phyloP scores from a whole-genome alignment of 169 alveolate species.

The Neospora caninum region DNA sequence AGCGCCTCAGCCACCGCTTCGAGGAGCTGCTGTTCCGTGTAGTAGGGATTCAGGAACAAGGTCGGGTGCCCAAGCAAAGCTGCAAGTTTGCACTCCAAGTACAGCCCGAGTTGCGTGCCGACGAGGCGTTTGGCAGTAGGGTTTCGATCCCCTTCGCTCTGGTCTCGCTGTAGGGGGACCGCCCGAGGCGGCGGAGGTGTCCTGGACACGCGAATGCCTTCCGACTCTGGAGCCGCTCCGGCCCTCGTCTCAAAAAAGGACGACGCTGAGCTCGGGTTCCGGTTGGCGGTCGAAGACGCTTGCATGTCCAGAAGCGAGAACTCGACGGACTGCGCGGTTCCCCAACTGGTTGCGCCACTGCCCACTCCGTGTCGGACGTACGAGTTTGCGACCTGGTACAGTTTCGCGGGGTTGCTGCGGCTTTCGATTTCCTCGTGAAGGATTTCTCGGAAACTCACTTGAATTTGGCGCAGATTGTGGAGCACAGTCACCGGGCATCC shows the following conservation, averaged over 20 bases:
- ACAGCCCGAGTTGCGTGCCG: background rate
- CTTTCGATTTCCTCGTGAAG: background rate
- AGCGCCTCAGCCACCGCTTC: slow-evolving; percentile 21
- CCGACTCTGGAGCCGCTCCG: background rate
- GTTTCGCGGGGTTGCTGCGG: background rate
- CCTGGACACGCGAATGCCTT: background rate
- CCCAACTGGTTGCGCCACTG: background rate
- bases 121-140: slow-evolving; percentile 25
- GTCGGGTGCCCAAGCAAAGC: slow-evolving; percentile 49
- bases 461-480: background rate
- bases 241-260: background rate
- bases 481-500: background rate
- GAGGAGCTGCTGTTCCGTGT: background rate
- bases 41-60: background rate
- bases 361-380: background rate
- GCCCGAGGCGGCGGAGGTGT: background rate
- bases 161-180: background rate
- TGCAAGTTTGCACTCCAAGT: slow-evolving; percentile 27
- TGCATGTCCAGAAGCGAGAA: background rate
- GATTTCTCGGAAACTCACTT: background rate
- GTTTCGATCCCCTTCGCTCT: background rate
- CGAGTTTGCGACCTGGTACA: background rate
- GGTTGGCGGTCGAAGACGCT: background rate
- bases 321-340: background rate
- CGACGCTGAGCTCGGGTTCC: background rate